Evolutionary conservation across 768 basidiomycete species (phyloP).

Genomic region (Psilocybe tampanensis): DNA sequence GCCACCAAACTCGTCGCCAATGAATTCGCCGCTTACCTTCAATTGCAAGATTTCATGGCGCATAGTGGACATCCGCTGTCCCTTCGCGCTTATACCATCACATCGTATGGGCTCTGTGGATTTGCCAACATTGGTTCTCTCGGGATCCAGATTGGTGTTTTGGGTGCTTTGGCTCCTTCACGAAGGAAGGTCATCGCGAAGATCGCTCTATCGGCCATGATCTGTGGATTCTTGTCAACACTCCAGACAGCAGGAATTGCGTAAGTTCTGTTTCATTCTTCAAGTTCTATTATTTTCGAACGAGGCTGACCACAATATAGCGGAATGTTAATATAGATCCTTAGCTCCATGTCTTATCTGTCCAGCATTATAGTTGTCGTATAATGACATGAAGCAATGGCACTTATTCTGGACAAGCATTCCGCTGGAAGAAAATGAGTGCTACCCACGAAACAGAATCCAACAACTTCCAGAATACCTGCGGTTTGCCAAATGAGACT

Average conservation of each 20-base stretch:
- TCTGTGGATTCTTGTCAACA: constrained; percentile 33
- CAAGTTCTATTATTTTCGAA: too few relatives aligned
- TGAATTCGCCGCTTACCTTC: constrained; percentile 79
- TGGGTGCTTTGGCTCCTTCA: constrained; percentile 48
- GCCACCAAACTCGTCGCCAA: too few relatives aligned
- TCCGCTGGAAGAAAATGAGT: too few relatives aligned
- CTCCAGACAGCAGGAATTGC: constrained; percentile 33
- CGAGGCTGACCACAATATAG: too few relatives aligned
- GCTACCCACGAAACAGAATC: too few relatives aligned
- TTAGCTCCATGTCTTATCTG: too few relatives aligned
- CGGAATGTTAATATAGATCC: too few relatives aligned
- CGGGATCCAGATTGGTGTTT: constrained; percentile 85
- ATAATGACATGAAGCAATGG: too few relatives aligned
- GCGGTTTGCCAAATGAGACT: too few relatives aligned
- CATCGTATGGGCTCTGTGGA: constrained; percentile 86
- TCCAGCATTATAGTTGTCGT: too few relatives aligned
- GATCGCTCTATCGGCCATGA: constrained; percentile 34
- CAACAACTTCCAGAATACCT: too few relatives aligned
- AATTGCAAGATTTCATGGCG: constrained; percentile 57
- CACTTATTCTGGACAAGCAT: too few relatives aligned
- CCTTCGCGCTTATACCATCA: constrained; percentile 76
- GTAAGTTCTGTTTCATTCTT: constrained; percentile 38
- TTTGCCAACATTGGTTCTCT: constrained; percentile 87
- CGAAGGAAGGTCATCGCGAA: constrained; percentile 70
- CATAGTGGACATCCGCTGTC: constrained; percentile 48